Conservation (phyloP, 192 early-diverging fungal genomes). For the Funneliformis geosporum region DNA sequence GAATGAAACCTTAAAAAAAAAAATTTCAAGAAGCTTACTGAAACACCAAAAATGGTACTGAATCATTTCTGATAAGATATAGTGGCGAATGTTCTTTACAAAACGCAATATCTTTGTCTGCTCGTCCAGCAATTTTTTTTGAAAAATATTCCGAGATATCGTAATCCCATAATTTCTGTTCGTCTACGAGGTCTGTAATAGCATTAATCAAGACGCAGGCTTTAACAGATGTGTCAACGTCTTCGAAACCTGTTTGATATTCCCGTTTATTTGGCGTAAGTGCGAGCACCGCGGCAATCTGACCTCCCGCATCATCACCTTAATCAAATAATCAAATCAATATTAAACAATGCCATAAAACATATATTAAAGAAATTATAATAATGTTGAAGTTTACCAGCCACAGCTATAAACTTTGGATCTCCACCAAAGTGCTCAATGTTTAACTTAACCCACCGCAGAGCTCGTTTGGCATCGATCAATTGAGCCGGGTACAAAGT, state of each 20-base stretch:
- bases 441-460: constrained; percentile 67
- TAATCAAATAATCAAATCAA: neutral
- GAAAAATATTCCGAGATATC: constrained; percentile 46
- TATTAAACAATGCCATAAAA: neutral
- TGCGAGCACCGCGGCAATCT: constrained; percentile 57
- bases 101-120: neutral
- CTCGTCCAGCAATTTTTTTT: constrained; percentile 39
- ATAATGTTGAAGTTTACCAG: constrained; percentile 39
- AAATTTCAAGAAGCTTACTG: constrained; percentile 46
- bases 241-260: constrained; percentile 60
- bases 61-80: constrained; percentile 24
- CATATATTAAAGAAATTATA: neutral
- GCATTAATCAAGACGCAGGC: constrained; percentile 55
- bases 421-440: constrained; percentile 65
- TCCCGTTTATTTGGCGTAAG: constrained; percentile 49
- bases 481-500: constrained; percentile 58
- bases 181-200: constrained; percentile 49
- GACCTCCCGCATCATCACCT: constrained; percentile 55
- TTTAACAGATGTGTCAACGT: constrained; percentile 59
- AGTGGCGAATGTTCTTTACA: constrained; percentile 3
- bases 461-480: constrained; percentile 66
- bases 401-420: constrained; percentile 60
- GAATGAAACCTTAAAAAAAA: neutral
- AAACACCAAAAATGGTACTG: constrained; percentile 41
- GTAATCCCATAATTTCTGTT: constrained; percentile 39